Evolutionary conservation across 1,139 yeast species (phyloP), one percentile per base, ranked within the genome.

Genomic region (Sugiyamaella paludigena): DNA sequence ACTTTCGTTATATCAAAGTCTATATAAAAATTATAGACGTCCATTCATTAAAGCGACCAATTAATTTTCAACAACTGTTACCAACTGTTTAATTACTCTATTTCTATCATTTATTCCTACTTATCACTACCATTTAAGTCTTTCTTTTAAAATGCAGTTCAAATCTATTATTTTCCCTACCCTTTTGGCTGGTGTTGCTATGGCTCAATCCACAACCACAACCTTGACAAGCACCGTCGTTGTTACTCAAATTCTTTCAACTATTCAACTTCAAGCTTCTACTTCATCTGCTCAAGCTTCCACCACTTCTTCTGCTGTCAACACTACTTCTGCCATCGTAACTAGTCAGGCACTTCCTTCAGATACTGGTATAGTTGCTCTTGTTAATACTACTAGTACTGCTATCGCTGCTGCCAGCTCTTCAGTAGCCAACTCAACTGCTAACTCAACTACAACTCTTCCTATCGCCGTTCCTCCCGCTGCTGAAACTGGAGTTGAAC

Each of bases 211-310:
- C 15, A 19, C 46, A 26, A 43, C 46, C 27, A 29, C 36, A 12
- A 43, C 46, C 19, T 43, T 43, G 36, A 39, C 47, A 38, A 37
- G 40, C 40, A 45, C 48, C 24, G 27, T 35, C 26, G 15, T 40
- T 36, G 44, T 45, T 33, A 45, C 48, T 16, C 44, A 45, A 32
- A 36, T 45, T 45, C 35, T 45, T 19, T 30, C 43, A n/a, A 38
- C 42, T 24, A 16, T 12, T 35, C 40, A 16, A 26, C 34, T 27
- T 15, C 40, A 12, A 24, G 41, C 31, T 19, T 34, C 45, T 12
- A 13, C 32, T 9, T 5, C 33, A 4, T 6, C 33, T 15, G 16
- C 34, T 15, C 12, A 16, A 11, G 40, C 28, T 37, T 13, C 35
- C 15, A 6, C 40, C 9, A 19, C 40, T 36, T 28, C 47, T 35